Conservation (phyloP, 768 basidiomycete species). For the Naganishia randhawae region DNA sequence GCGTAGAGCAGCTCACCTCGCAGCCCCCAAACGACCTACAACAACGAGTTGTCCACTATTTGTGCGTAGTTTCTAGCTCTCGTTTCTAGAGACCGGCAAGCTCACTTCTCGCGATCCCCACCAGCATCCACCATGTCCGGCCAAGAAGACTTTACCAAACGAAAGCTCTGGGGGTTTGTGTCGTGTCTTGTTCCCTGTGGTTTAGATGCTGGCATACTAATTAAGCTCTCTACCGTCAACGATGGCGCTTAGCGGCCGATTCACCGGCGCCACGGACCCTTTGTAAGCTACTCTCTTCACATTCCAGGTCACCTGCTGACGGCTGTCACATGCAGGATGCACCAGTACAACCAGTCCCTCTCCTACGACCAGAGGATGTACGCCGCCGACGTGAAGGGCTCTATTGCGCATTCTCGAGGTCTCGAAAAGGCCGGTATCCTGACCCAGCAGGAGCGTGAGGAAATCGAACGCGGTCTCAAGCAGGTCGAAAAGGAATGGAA, state of each 20-base stretch:
- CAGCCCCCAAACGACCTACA: neutral
- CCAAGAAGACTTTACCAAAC: constrained; percentile 34
- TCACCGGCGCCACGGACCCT: constrained; percentile 36
- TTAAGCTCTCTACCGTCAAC: neutral
- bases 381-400: constrained; percentile 82
- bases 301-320: neutral
- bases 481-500: constrained; percentile 81
- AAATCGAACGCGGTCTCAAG: constrained; percentile 65
- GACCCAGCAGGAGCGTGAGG: constrained; percentile 66
- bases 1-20: neutral
- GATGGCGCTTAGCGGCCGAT: constrained; percentile 28
- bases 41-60: neutral
- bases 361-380: constrained; percentile 94
- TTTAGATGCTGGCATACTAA: neutral
- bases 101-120: neutral
- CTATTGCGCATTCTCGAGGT: constrained; percentile 91
- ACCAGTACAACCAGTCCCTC: constrained; percentile 93
- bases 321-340: constrained; percentile 67
- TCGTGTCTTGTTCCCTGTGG: neutral
- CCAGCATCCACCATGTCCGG: constrained; percentile 16
- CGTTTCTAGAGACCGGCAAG: neutral
- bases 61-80: neutral
- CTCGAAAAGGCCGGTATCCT: constrained; percentile 74
- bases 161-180: constrained; percentile 36
- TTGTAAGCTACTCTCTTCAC: constrained; percentile 33